Base-by-base conservation (phyloP, 2,329 filamentous ascomycete genomes). In the Exophiala mesophila region DNA sequence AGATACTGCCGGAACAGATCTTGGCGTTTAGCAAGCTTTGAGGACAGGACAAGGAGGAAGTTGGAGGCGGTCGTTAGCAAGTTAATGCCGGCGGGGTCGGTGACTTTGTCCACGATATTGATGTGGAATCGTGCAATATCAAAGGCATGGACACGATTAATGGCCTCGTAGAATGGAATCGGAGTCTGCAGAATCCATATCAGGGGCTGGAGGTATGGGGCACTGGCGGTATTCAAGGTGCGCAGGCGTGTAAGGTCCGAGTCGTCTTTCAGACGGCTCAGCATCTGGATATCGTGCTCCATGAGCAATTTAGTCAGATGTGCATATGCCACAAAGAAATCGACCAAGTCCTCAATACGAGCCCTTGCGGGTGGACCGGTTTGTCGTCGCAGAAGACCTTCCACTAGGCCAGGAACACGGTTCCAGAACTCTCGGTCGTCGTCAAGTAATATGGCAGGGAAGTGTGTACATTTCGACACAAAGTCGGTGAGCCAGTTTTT, bases 381-480 rank as follows among this genome's bases (percentile, higher is more conserved):
- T 17, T 53, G 46, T 57, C 70, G 59, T 41, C 63, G 62, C 36
- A 71, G 49, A 19, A 72, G 46, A 31, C 47, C 49, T 43, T 70
- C 66, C 16, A 68, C 43, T 13, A 72, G 30, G 2, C 45, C 47
- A 8, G 69, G 69, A 6, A 72, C 36, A 10, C 64, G 59, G 21
- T 66, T 61, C 69, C 70, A 72, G 45, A 73, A 69, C 4, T 68
- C 64, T 17, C 57, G 57, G 24, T 71, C 63, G 8, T 68, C 62
- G 6, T 57, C 42, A 26, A 64, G 57, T 4, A 63, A 52, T 31
- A 64, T 61, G 15, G 58, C 52, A 0, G 61, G 58, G 3, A 70
- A 46, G 15, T 55, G 57, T 26, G 64, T 55, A 16, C 68, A 47
- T 20, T 60, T 53, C 15, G 55, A 46, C 6, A 56, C 54, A 39